phyloP scores from a whole-genome alignment of 2,329 filamentous ascomycete species.

The Geoglossum cookeanum region DNA sequence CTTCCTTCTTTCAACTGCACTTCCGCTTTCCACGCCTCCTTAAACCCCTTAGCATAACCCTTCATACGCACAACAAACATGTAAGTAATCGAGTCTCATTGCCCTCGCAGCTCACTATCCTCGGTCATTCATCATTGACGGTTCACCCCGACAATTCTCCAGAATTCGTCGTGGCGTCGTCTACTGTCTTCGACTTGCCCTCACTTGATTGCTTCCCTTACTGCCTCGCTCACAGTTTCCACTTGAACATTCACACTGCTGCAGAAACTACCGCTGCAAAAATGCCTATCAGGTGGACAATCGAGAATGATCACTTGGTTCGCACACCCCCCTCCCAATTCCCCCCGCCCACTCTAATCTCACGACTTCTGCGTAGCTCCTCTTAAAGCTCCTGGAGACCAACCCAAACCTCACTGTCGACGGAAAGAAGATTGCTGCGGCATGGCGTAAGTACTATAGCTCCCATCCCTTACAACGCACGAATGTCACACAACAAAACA shows the following conservation, averaged over 20 bases:
- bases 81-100: too few species aligned
- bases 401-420: constrained; percentile 19
- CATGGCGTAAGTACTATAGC: constrained; percentile 20
- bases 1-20: too few species aligned
- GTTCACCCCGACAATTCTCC: too few species aligned
- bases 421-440: constrained; percentile 17
- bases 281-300: constrained; percentile 21
- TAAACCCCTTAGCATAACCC: too few species aligned
- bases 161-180: too few species aligned
- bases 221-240: too few species aligned
- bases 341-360: neutral
- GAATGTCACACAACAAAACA: neutral
- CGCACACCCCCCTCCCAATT: neutral
- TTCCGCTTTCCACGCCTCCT: too few species aligned
- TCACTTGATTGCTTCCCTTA: too few species aligned
- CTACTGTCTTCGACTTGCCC: too few species aligned
- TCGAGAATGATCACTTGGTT: constrained; percentile 21
- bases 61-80: too few species aligned
- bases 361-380: constrained; percentile 15
- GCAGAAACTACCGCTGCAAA: constrained; percentile 5
- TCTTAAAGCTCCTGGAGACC: constrained; percentile 23
- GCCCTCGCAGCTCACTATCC: too few species aligned
- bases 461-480: neutral
- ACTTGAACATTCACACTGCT: neutral
- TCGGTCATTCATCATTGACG: too few species aligned